Percentiles rank a stretch among this genome's conserved stretches.
Conservation (phyloP, 2,329 filamentous ascomycete genomes). For the Xylaria sp. region DNA sequence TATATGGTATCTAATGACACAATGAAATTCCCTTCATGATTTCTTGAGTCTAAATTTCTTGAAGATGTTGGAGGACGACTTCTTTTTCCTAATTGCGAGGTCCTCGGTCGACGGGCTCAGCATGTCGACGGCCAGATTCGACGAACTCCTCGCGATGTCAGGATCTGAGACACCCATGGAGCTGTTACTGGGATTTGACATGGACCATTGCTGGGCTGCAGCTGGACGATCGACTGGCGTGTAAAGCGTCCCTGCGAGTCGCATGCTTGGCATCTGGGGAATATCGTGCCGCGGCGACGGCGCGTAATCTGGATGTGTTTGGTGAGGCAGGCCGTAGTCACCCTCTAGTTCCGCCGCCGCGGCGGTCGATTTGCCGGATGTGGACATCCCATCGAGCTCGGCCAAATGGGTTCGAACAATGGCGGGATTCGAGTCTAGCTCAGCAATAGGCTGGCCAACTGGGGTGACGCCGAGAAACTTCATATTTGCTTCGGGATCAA, state of each 20-base stretch:
- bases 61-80: slow-evolving; percentile 1
- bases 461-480: slow-evolving; percentile 2
- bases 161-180: background rate
- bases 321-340: slow-evolving; percentile 7
- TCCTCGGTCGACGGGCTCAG: background rate
- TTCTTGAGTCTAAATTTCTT: slow-evolving; percentile 14
- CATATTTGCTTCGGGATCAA: slow-evolving; percentile 8
- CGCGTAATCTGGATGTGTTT: slow-evolving; percentile 20
- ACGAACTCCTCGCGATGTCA: background rate
- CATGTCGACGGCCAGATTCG: background rate
- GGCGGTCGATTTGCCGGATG: background rate
- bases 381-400: slow-evolving; percentile 13
- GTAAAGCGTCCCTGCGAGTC: slow-evolving; percentile 1
- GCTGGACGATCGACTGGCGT: background rate
- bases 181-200: background rate
- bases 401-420: background rate
- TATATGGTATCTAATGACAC: no score
- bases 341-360: slow-evolving; percentile 11
- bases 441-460: background rate
- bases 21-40: background rate
- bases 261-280: background rate
- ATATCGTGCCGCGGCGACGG: slow-evolving; percentile 4
- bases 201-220: background rate
- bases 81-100: background rate
- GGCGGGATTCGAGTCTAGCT: slow-evolving; percentile 11